A percentile compares a stretch with the other conserved stretches of the same genome.
Evolutionary conservation across 371 early-diverging fungal genomes (phyloP).

Genomic region (Mycotypha africana): DNA sequence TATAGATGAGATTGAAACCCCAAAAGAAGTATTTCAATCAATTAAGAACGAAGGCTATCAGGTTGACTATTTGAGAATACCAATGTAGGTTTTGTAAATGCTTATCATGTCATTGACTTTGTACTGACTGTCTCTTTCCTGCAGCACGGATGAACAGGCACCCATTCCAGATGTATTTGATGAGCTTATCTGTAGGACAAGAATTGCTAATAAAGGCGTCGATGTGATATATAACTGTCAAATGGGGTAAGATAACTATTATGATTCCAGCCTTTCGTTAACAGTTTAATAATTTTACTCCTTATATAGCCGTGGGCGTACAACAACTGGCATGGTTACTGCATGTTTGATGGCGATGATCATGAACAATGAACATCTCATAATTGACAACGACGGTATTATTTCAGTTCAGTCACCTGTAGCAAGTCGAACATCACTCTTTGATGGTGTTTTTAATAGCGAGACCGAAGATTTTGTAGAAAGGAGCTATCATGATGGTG

Average conservation of each 20-base stretch:
- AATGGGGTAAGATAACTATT: conserved; percentile 81
- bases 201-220: conserved; percentile 29
- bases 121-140: too few relatives aligned
- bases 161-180: conserved; percentile 78
- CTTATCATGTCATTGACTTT: neutral
- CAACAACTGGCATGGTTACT: conserved; percentile 65
- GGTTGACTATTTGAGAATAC: conserved; percentile 64
- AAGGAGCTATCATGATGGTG: conserved; percentile 40
- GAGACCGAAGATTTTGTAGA: conserved; percentile 17
- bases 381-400: conserved; percentile 1
- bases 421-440: neutral
- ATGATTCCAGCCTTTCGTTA: too few relatives aligned
- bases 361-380: conserved; percentile 10
- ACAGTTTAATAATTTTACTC: neutral
- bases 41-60: conserved; percentile 51
- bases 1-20: conserved; percentile 50
- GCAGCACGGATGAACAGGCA: conserved; percentile 72
- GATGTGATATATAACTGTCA: conserved; percentile 76
- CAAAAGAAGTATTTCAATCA: conserved; percentile 51
- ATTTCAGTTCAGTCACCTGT: conserved; percentile 1
- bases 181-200: conserved; percentile 48
- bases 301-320: conserved; percentile 55
- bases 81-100: conserved; percentile 42
- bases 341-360: conserved; percentile 39
- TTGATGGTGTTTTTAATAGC: neutral